Evolutionary conservation across 2,329 filamentous ascomycete species (phyloP).

Genomic region (Sphaerulina vaccinii): DNA sequence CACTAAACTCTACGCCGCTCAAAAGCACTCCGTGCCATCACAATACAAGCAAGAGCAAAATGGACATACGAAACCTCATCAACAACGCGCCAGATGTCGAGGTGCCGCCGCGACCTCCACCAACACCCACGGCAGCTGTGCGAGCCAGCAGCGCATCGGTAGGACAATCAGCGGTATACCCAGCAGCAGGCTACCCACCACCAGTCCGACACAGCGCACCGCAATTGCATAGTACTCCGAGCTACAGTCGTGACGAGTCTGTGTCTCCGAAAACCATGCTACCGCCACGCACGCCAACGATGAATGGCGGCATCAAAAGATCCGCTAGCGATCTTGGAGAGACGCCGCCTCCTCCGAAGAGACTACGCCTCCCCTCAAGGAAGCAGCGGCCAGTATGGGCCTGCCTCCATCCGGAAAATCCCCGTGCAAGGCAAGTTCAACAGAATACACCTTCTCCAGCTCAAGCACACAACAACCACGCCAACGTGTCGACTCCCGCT

Average conservation of each 20-base stretch:
- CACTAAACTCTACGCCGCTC: conserved; percentile 22
- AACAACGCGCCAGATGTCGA: conserved; percentile 34
- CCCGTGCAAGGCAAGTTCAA: too few relatives aligned
- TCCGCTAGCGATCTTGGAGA: conserved; percentile 17
- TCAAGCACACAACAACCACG: conserved; percentile 5
- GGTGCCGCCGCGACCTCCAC: conserved; percentile 23
- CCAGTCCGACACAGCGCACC: conserved; percentile 21
- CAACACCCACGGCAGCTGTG: conserved; percentile 10
- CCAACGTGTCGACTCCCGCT: too few relatives aligned
- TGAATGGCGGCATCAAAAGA: conserved; percentile 31
- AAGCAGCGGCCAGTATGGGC: conserved; percentile 37
- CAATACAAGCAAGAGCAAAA: conserved; percentile 16
- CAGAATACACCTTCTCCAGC: too few relatives aligned
- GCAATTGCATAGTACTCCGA: conserved; percentile 35
- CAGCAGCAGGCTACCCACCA: conserved; percentile 7
- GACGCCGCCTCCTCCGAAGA: too few relatives aligned
- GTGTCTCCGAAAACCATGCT: conserved; percentile 71
- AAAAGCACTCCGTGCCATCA: too few relatives aligned
- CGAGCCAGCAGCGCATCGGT: conserved; percentile 17
- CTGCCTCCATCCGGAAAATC: conserved; percentile 32
- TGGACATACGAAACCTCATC: conserved; percentile 37
- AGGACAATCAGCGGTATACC: conserved; percentile 3
- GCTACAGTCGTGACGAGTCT: conserved; percentile 68
- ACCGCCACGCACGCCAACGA: conserved; percentile 32
- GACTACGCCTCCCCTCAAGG: conserved; percentile 5